A percentile compares a stretch with the other conserved stretches of the same genome.
phyloP scores from a whole-genome alignment of 2,329 filamentous ascomycete species.

The Penicillium concentricum region DNA sequence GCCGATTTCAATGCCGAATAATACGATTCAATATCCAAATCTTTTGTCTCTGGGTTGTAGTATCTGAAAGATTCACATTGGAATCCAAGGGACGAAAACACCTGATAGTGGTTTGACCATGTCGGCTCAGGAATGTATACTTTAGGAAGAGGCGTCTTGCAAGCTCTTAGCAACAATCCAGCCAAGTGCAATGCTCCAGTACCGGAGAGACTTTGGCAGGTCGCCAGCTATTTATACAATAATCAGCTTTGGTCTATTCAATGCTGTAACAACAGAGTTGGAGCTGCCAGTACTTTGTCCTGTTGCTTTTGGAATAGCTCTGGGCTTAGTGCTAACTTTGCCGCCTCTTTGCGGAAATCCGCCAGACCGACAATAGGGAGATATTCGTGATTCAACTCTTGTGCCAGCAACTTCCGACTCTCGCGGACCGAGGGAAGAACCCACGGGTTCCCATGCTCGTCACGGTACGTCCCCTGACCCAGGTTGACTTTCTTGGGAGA shows the following conservation, averaged over 20 bases:
- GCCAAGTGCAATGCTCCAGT: slow-evolving; percentile 50
- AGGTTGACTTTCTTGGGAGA: slow-evolving; percentile 35
- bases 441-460: slow-evolving; percentile 36
- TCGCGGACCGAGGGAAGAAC: slow-evolving; percentile 32
- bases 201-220: slow-evolving; percentile 89
- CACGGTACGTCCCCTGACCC: slow-evolving; percentile 36
- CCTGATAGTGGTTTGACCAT: slow-evolving; percentile 97
- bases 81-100: slow-evolving; percentile 83
- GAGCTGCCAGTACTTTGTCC: slow-evolving; percentile 11
- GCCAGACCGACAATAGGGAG: slow-evolving; percentile 84
- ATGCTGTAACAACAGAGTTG: not conserved
- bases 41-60: slow-evolving; percentile 17
- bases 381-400: slow-evolving; percentile 92
- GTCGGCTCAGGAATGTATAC: slow-evolving; percentile 91
- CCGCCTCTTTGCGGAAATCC: slow-evolving; percentile 78
- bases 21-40: slow-evolving; percentile 24
- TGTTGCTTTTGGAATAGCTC: slow-evolving; percentile 6
- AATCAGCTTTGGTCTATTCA: not conserved
- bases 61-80: slow-evolving; percentile 53
- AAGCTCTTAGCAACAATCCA: slow-evolving; percentile 19
- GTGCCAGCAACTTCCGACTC: slow-evolving; percentile 33
- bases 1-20: slow-evolving; percentile 8
- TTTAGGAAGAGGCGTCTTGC: slow-evolving; percentile 15
- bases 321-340: slow-evolving; percentile 75
- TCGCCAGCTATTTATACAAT: slow-evolving; percentile 38